Conservation (phyloP, 306 rosid genomes). For the Rubus parviflorus region DNA sequence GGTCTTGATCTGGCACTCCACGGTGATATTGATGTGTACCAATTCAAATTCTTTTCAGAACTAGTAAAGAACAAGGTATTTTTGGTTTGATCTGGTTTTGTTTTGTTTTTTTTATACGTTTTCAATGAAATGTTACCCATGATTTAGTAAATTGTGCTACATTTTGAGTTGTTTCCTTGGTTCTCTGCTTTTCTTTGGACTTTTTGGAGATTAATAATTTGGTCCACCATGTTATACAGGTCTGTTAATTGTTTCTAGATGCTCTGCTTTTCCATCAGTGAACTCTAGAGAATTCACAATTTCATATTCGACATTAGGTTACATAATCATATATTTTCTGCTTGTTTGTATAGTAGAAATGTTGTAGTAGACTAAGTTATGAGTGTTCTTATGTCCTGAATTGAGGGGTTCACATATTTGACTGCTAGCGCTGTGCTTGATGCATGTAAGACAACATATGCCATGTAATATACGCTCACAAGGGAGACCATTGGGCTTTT, state of each 20-base stretch:
- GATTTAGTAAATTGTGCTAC: not conserved
- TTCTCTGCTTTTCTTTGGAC: not conserved
- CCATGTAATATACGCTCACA: not conserved
- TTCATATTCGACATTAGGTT: not conserved
- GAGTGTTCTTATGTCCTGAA: conserved; percentile 3
- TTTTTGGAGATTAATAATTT: not conserved
- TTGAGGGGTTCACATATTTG: not conserved
- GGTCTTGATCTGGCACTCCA: conserved; percentile 96
- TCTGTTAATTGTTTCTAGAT: not conserved
- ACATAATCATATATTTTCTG: not conserved
- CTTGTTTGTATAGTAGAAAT: not conserved
- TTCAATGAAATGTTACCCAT: not conserved
- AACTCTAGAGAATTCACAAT: not conserved
- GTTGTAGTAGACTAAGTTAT: not conserved
- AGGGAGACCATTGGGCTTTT: not conserved
- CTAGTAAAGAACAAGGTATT: conserved; percentile 70
- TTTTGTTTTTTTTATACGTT: not conserved
- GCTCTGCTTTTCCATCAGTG: not conserved
- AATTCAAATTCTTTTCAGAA: conserved; percentile 91
- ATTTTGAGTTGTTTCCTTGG: conserved; percentile 4
- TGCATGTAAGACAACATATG: conserved; percentile 7
- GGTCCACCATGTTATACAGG: not conserved
- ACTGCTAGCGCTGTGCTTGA: not conserved
- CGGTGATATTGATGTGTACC: conserved; percentile 93
- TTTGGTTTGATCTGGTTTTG: conserved; percentile 18